Conservation (phyloP, 2,329 filamentous ascomycete species). For the Cercospora beticola region DNA sequence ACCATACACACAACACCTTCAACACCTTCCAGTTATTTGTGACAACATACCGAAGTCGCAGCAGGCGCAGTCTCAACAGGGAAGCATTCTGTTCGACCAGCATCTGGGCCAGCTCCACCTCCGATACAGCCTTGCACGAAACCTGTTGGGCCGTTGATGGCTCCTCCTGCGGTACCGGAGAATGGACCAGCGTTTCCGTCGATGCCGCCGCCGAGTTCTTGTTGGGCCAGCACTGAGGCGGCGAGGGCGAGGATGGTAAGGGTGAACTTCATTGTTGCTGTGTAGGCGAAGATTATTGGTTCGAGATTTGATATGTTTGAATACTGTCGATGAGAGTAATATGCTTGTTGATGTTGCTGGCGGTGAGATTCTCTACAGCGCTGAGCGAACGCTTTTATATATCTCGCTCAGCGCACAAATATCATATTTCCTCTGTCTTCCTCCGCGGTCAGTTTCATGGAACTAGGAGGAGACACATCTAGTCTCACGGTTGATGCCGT, state of each 20-base stretch:
- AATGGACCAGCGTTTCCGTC: constrained; percentile 14
- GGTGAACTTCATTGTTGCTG: constrained; percentile 7
- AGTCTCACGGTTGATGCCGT: constrained; percentile 1
- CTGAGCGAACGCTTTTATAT: not conserved
- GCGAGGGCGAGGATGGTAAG: constrained; percentile 1
- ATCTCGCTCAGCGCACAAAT: not conserved
- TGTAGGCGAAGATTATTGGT: not conserved
- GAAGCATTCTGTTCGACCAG: constrained; percentile 16
- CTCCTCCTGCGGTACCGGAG: constrained; percentile 20
- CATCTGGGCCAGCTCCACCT: constrained; percentile 5
- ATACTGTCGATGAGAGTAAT: not conserved
- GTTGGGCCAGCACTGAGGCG: constrained; percentile 10
- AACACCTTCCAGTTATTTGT: no score
- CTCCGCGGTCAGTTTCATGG: not conserved
- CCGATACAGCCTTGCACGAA: constrained; percentile 21
- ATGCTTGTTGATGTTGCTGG: not conserved
- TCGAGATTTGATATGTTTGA: not conserved
- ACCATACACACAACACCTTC: not conserved
- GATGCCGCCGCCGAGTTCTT: constrained; percentile 19
- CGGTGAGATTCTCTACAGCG: not conserved
- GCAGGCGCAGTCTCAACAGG: constrained; percentile 21
- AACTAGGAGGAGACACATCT: not conserved
- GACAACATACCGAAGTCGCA: constrained; percentile 11
- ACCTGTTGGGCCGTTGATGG: constrained; percentile 23
- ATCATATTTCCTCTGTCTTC: not conserved